Base-by-base conservation (phyloP, 306 rosid species). In the Canavalia ensiformis region DNA sequence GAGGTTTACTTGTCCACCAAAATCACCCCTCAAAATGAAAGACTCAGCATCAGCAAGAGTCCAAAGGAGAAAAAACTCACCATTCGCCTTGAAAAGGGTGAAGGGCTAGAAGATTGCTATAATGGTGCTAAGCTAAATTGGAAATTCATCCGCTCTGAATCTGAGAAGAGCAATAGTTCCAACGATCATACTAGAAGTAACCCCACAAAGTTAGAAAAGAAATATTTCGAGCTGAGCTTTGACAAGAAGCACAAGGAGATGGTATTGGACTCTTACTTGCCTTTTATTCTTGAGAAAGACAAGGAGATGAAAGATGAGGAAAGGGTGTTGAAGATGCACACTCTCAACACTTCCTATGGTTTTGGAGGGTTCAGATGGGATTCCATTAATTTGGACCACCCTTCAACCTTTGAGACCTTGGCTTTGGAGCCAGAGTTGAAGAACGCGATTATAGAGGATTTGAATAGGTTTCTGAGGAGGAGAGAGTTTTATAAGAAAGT, bases 401-500 rank as follows among this genome's bases (percentile, higher is more conserved):
- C 98, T 1, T 86, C 98, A 0, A 92, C 91, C 0, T 95, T 95
- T 9, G 97, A 88, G 67, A 95, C 94, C 0, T 69, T 95, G 66
- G 97, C 98, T 2, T 88, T 95, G 97, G 97, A 92, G 1, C 75
- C 84, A 1, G 86, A 82, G 18, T 45, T 59, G 66, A 95, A 90
- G 68, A 77, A 56, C 1, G 83, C 57, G 0, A 70, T 95, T 10
- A 84, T 91, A 0, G 89, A 95, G 47, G 98, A 95, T 72, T 57
- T 95, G 4, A 41, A 92, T 1, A 87, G 85, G 89, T 95, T 95
- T 55, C 81, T 95, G 74, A 88, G 42, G 83, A 91, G 97, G 81
- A 95, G 75, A 69, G 98, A 92, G 31, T 95, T 77, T 28, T 95
- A 95, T 45, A 92, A 82, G 88, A 91, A 50, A 79, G 97, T 95